Evolutionary conservation across 116 monocot species (phyloP).

Genomic region (Papilionanthe hybrid): DNA sequence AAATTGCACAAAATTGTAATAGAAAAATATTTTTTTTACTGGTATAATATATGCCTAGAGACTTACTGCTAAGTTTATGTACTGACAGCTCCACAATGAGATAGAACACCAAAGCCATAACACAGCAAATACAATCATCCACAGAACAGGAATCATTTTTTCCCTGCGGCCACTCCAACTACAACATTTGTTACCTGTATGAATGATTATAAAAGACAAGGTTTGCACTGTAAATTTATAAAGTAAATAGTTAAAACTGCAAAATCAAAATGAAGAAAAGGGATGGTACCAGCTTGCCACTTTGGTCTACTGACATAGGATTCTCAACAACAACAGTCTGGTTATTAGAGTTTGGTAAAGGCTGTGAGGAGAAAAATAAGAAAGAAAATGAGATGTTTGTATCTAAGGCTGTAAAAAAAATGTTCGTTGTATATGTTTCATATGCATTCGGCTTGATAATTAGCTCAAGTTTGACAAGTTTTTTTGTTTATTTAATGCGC

Average conservation of each 20-base stretch:
- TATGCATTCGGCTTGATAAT: no score
- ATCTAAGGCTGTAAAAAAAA: background rate
- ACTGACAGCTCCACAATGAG: background rate
- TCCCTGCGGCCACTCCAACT: conserved; percentile 22
- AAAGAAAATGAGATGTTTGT: background rate
- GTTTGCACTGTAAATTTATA: background rate
- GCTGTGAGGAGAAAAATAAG: conserved; percentile 14
- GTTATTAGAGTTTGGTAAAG: conserved; percentile 24
- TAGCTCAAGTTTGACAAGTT: no score
- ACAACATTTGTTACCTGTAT: conserved; percentile 28
- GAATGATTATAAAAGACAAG: background rate
- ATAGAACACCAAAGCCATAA: background rate
- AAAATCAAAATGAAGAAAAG: background rate
- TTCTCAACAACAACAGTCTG: conserved; percentile 28
- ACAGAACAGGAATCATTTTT: conserved; percentile 8
- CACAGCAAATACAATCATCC: background rate
- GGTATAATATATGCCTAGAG: no score
- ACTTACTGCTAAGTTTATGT: background rate
- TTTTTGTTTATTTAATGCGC: no score
- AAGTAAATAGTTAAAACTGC: background rate
- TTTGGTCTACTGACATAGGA: conserved; percentile 20
- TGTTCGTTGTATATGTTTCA: no score
- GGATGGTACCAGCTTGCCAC: conserved; percentile 18
- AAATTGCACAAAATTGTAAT: background rate
- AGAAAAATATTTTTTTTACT: background rate